Evolutionary conservation across 805 yeast species (phyloP), one percentile per base, ranked within the genome.

Genomic region (Hanseniaspora vineae): DNA sequence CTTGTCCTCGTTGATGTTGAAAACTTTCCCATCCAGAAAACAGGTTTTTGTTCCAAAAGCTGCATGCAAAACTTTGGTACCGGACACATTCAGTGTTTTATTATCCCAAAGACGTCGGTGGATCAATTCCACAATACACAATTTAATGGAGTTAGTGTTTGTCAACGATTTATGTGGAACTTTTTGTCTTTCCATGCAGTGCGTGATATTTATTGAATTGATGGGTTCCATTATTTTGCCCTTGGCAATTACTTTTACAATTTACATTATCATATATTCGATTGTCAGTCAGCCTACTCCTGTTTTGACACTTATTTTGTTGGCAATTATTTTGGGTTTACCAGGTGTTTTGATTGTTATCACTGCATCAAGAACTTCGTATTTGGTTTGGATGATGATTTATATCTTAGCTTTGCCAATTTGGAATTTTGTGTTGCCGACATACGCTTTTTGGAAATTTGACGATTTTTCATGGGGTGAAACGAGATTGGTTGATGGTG

Each of bases 391-490:
- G 84, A 83, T 87, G 81, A 46, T 78, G 32, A 72, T 87, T 49
- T 89, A 89, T 61, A 64, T 88, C 31, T 0, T 77, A 18, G 92
- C 96, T 1, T 73, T 89, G 51, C 96, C 96, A n/a, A 72, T 89
- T 48, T 89, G 97, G 97, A 89, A 88, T 64, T 82, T 89, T 58
- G 78, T 87, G 5, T 70, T 89, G 44, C 97, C 97, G 2, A 59
- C 79, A 12, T 87, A 89, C 64, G 83, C 96, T 0, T 88, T 73
- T 62, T 89, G 97, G 97, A 87, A 87, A 59, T 87, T 88, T 66
- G 97, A 89, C 65, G 96, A 89, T 62, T 89, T 89, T 66, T 79
- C 88, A 61, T 89, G 97, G 97, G 96, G 97, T 60, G 95, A 86
- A 50, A 89, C 96, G 2, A 75, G 96, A 70, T 74, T 80, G n/a